Conservation (phyloP, 2,329 filamentous ascomycete species). For the Calonectria henricotiae region DNA sequence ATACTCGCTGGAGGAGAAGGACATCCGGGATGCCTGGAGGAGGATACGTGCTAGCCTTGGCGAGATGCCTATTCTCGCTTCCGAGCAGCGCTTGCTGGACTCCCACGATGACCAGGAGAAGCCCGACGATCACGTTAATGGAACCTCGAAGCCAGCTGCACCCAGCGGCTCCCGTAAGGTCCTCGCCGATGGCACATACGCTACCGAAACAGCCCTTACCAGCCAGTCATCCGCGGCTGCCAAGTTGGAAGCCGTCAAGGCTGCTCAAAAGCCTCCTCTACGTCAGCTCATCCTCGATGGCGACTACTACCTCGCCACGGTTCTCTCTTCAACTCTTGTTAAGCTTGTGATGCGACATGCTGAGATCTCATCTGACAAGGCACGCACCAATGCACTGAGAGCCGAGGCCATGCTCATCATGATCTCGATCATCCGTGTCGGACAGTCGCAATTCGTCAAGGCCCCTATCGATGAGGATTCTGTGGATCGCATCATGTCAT, state of each 20-base stretch:
- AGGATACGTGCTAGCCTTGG: constrained; percentile 93
- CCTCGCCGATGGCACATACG: constrained; percentile 96
- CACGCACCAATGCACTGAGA: constrained; percentile 92
- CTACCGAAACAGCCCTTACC: constrained; percentile 95
- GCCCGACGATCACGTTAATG: constrained; percentile 80
- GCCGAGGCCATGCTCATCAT: constrained; percentile 99
- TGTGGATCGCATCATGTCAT: constrained; percentile 98
- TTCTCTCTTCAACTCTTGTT: constrained; percentile 95
- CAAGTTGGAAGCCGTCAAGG: constrained; percentile 95
- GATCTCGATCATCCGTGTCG: constrained; percentile 98
- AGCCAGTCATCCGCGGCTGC: constrained; percentile 92
- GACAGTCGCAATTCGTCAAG: constrained; percentile 99
- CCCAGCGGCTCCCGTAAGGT: constrained; percentile 92
- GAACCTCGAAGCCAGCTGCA: constrained; percentile 81
- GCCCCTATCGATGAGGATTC: constrained; percentile 98
- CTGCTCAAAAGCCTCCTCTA: constrained; percentile 95
- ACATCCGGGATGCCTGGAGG: constrained; percentile 98
- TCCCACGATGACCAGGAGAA: constrained; percentile 83
- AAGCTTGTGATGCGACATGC: constrained; percentile 98
- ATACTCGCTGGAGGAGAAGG: constrained; percentile 93
- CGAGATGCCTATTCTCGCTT: constrained; percentile 96
- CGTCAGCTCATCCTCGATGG: constrained; percentile 96
- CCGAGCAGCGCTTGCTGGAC: constrained; percentile 92
- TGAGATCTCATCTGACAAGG: constrained; percentile 88
- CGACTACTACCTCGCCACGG: constrained; percentile 95